These are phyloP conservation scores for Aureobasidium sp. DNA, from an alignment of 2,329 filamentous ascomycete genomes.

Conservation along the genomic window DNA sequence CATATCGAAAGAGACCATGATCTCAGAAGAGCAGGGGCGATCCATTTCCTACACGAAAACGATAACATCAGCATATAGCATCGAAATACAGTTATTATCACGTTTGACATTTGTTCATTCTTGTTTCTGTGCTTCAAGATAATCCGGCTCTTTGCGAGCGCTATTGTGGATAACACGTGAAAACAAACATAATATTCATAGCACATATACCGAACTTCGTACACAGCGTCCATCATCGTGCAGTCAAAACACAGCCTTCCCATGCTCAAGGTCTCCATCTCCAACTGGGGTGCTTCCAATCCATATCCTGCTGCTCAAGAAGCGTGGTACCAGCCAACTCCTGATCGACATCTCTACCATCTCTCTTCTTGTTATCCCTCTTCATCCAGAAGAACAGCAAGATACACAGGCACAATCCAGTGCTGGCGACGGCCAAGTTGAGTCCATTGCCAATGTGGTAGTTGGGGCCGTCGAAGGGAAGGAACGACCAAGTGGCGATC, in stretches of 20 bases:
- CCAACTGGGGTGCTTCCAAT: constrained; percentile 62
- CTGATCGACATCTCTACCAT: constrained; percentile 47
- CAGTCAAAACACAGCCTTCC: neutral
- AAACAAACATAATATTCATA: neutral
- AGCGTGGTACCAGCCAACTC: constrained; percentile 49
- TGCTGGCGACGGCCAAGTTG: constrained; percentile 57
- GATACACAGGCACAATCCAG: constrained; percentile 44
- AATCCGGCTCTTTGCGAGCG: neutral
- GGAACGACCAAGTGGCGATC: constrained; percentile 41
- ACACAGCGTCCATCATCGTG: neutral
- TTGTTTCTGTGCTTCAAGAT: neutral
- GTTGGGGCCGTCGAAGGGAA: constrained; percentile 56
- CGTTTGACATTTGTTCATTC: neutral
- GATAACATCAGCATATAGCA: neutral
- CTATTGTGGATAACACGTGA: neutral
- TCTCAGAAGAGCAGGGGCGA: neutral
- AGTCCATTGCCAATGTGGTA: constrained; percentile 66
- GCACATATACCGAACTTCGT: neutral
- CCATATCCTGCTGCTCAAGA: constrained; percentile 52
- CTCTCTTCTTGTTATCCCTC: constrained; percentile 54
- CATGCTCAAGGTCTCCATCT: constrained; percentile 46
- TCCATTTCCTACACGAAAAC: neutral
- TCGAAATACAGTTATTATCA: neutral
- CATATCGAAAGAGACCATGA: no score
- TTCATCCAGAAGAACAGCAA: constrained; percentile 54